These are phyloP conservation scores for Cryphonectria radicalis DNA, from an alignment of 2,329 filamentous ascomycete species.

Conservation along the genomic window DNA sequence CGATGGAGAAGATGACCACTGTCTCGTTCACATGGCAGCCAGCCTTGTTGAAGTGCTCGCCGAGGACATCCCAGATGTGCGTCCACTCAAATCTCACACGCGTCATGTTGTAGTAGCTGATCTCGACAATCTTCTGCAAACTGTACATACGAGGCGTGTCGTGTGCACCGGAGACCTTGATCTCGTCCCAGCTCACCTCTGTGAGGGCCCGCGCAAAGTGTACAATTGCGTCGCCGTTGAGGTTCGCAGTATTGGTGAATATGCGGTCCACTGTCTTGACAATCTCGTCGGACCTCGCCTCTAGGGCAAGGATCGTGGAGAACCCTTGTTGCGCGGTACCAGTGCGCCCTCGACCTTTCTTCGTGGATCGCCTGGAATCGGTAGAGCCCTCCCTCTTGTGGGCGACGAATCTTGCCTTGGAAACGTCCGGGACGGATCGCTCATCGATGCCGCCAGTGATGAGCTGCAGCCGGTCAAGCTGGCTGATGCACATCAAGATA, in stretches of 20 bases:
- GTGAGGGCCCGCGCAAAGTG: conserved; percentile 91
- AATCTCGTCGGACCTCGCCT: conserved; percentile 91
- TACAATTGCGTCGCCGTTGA: conserved; percentile 92
- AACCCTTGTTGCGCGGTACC: conserved; percentile 67
- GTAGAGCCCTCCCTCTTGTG: conserved; percentile 57
- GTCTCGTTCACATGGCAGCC: conserved; percentile 96
- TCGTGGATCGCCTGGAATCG: conserved; percentile 67
- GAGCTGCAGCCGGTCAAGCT: conserved; percentile 91
- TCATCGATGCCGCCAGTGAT: conserved; percentile 95
- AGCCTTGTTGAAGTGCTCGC: conserved; percentile 97
- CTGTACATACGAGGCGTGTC: conserved; percentile 97
- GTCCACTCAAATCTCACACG: conserved; percentile 98
- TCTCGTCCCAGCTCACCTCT: conserved; percentile 98
- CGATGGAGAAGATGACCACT: conserved; percentile 96
- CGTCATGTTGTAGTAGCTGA: conserved; percentile 99
- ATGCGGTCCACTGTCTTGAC: conserved; percentile 93
- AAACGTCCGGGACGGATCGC: conserved; percentile 87
- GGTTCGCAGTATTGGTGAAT: conserved; percentile 92
- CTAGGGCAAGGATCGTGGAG: conserved; percentile 81
- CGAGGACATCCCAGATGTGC: conserved; percentile 96
- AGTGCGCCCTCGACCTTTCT: conserved; percentile 54
- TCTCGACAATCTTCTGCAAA: conserved; percentile 96
- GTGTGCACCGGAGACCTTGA: conserved; percentile 93
- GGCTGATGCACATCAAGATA: conserved; percentile 91
- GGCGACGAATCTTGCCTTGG: conserved; percentile 75